Base-by-base conservation (phyloP, 2,329 filamentous ascomycete genomes). In the Alternaria triticimaculans region DNA sequence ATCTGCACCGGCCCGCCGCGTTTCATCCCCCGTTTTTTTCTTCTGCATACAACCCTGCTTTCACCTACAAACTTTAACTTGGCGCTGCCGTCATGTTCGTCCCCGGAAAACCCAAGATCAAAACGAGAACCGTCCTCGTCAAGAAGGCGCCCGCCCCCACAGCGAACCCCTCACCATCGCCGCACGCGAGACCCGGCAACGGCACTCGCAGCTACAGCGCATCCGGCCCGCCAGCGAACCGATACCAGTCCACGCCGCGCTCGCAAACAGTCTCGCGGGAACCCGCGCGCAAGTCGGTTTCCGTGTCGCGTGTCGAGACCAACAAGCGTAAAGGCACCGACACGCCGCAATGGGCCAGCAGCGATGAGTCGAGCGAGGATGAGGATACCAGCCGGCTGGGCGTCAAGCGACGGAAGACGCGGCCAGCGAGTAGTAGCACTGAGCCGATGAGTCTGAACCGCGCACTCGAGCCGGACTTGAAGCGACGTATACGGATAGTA, bases 371-470 rank as follows among this genome's bases (percentile, higher is more conserved):
- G 33, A 75, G 72, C 64, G 72, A 73, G 15, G 72, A 71, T 18
- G 75, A 75, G 23, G 69, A 71, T 41, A 67, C 76, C n/a, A 70
- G 77, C n/a, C 69, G 69, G 21, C 56, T 72, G 57, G 71, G 67
- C 15, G 68, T 70, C 23, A 71, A 70, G 59, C 58, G 78, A 44
- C 59, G 67, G 64, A 78, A 78, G 68, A 73, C 76, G 43, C 66
- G 76, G 62, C 78, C 77, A 58, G 78, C 74, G 57, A 80, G 77
- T 67, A 77, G 65, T 33, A 79, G 77, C 54, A 76, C 73, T 2
- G 79, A 81, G 68, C 79, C 78, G 4, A 65, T 70, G 63, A 69
- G 72, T n/a, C 66, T 79, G 61, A 77, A 79, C 53, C 74, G 78
- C 63, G 71, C 73, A 44, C 72, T 80, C 30, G 77, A 80, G 67